Evolutionary conservation across 2,329 filamentous ascomycete genomes (phyloP).

Genomic region (Aspergillus sclerotialis): DNA sequence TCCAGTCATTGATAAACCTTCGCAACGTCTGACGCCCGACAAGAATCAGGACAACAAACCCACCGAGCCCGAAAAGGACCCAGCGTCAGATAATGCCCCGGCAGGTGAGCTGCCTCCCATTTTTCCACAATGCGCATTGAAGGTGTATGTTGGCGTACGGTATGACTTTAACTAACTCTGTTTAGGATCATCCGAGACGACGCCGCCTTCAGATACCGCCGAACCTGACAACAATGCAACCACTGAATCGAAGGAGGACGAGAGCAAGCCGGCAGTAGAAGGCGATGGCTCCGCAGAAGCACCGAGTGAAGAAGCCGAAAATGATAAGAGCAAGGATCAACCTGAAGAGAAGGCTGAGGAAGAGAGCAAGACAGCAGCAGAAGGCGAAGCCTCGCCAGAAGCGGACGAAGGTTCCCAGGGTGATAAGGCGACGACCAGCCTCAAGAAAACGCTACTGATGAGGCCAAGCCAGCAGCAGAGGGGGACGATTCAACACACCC

Average conservation of each 20-base stretch:
- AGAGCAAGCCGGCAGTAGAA: conserved; percentile 9
- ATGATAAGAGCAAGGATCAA: not conserved
- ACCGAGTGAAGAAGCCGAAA: conserved; percentile 10
- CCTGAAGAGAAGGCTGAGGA: conserved; percentile 8
- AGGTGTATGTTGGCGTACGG: too few species aligned
- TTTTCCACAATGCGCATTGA: too few species aligned
- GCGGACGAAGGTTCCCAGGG: conserved; percentile 3
- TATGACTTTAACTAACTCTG: conserved; percentile 8
- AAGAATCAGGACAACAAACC: conserved; percentile 32
- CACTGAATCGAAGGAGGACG: conserved; percentile 18
- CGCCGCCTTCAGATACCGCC: conserved; percentile 16
- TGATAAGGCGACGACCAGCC: conserved; percentile 1
- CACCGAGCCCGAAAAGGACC: conserved; percentile 22
- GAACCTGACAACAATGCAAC: conserved; percentile 10
- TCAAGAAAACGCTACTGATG: conserved; percentile 1
- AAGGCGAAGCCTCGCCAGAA: conserved; percentile 5
- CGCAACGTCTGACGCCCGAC: conserved; percentile 26
- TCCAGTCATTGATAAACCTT: conserved; percentile 25
- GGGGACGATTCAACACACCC: not conserved
- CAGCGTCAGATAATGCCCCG: conserved; percentile 13
- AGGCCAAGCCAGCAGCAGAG: conserved; percentile 5
- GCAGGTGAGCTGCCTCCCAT: conserved; percentile 14
- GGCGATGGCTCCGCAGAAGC: conserved; percentile 8
- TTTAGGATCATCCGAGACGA: conserved; percentile 20
- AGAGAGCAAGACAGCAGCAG: conserved; percentile 8